Percentiles rank a stretch among this genome's conserved stretches.
These are phyloP conservation scores for Candida sanyaensis DNA, from an alignment of 1,139 yeast genomes.

Conservation along the genomic window DNA sequence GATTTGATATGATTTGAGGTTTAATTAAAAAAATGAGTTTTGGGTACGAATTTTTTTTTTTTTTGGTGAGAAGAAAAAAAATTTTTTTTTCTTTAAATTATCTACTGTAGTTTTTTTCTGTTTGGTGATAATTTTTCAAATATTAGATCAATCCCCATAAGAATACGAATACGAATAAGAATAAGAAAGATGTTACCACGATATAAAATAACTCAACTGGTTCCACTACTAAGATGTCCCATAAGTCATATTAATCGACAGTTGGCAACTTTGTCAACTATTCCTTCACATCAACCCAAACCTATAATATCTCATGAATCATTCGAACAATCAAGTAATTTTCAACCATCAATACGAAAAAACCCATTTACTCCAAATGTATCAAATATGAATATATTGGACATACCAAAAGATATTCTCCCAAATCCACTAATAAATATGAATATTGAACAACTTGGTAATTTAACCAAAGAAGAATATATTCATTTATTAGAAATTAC, in stretches of 20 bases:
- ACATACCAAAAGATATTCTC: conserved; percentile 21
- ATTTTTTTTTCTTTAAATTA: neutral
- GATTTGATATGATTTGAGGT: too few relatives aligned
- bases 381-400: neutral
- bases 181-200: neutral
- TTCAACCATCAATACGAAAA: conserved; percentile 6
- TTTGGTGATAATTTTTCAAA: too few relatives aligned
- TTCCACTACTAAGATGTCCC: neutral
- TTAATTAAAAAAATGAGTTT: too few relatives aligned
- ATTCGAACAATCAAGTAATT: neutral
- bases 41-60: too few relatives aligned
- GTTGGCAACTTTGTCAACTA: neutral
- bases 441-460: conserved; percentile 26
- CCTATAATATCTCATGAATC: neutral
- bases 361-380: conserved; percentile 8
- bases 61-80: neutral
- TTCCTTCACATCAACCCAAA: too few relatives aligned
- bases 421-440: conserved; percentile 39
- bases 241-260: neutral
- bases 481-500: conserved; percentile 29
- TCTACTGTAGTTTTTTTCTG: too few relatives aligned
- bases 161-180: too few relatives aligned
- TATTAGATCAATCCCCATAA: too few relatives aligned
- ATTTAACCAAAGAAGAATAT: conserved; percentile 24
- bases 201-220: neutral